Evolutionary conservation across 2,329 filamentous ascomycete genomes (phyloP).

Genomic region (Teratosphaeria viscida): DNA sequence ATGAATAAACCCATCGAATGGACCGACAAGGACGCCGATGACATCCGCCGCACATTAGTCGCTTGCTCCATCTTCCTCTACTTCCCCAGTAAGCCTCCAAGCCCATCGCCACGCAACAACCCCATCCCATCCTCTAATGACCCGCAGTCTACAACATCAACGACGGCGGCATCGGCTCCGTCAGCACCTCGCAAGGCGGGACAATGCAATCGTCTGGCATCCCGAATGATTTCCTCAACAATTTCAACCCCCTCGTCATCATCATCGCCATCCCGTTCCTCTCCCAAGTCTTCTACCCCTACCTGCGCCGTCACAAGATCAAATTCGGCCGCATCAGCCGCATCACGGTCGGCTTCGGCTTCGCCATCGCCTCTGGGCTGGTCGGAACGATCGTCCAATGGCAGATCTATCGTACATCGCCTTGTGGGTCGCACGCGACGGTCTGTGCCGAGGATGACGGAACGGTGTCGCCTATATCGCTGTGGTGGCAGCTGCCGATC

Average conservation of each 20-base stretch:
- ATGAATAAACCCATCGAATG: conserved; percentile 32
- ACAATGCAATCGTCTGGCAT: conserved; percentile 13
- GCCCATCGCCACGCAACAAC: too few relatives aligned
- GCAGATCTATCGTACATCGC: conserved; percentile 40
- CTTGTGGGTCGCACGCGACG: conserved; percentile 34
- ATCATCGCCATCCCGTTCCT: conserved; percentile 34
- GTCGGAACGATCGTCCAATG: conserved; percentile 45
- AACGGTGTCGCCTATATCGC: conserved; percentile 26
- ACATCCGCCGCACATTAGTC: conserved; percentile 52
- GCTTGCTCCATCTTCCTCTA: conserved; percentile 58
- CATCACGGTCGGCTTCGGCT: conserved; percentile 35
- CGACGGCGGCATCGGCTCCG: conserved; percentile 21
- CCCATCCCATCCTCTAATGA: too few relatives aligned
- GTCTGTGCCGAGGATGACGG: conserved; percentile 25
- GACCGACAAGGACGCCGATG: conserved; percentile 60
- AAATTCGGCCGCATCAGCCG: conserved; percentile 4
- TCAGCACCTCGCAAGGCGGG: conserved; percentile 11
- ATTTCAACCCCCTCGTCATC: conserved; percentile 35
- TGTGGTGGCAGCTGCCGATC: conserved; percentile 26
- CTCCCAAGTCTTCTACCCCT: conserved; percentile 32
- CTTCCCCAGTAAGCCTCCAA: conserved; percentile 21
- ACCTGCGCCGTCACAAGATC: conserved; percentile 29
- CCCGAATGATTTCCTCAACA: conserved; percentile 37
- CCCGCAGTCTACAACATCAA: conserved; percentile 4
- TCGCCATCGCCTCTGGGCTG: conserved; percentile 39